Conservation (phyloP, 2,329 filamentous ascomycete genomes). For the Neoarthrinium moseri region DNA sequence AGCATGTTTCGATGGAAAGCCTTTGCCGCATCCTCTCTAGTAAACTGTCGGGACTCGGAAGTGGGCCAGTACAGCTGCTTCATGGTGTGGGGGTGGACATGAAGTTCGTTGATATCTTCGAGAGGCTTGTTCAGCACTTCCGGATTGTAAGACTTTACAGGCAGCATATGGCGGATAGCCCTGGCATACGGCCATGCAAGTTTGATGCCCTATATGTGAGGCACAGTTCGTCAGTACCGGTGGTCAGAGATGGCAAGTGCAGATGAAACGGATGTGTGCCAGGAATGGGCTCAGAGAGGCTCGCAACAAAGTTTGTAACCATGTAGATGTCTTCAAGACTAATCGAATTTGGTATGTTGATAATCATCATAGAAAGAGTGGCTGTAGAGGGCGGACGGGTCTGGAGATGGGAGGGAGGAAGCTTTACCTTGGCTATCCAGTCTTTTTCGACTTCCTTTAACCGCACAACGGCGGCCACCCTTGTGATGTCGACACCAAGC, state of each 20-base stretch:
- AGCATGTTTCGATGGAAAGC: conserved; percentile 62
- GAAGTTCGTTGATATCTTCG: conserved; percentile 64
- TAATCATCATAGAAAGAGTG: conserved; percentile 50
- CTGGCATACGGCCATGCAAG: conserved; percentile 74
- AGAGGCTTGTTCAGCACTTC: conserved; percentile 47
- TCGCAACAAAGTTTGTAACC: conserved; percentile 80
- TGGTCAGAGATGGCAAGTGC: conserved; percentile 13
- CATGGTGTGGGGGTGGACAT: conserved; percentile 59
- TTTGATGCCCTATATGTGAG: conserved; percentile 62
- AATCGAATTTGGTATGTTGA: conserved; percentile 84
- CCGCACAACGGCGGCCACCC: conserved; percentile 81
- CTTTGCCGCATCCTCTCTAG: conserved; percentile 63
- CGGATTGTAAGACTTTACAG: conserved; percentile 59
- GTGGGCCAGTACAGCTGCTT: conserved; percentile 66
- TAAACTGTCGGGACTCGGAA: conserved; percentile 62
- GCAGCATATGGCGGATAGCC: conserved; percentile 79
- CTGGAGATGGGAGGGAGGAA: conserved; percentile 9
- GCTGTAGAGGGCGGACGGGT: conserved; percentile 8
- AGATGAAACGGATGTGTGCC: neutral
- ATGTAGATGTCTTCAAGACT: conserved; percentile 98
- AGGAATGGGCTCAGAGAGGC: conserved; percentile 62
- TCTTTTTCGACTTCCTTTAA: conserved; percentile 83
- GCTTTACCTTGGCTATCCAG: conserved; percentile 72
- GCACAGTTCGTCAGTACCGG: conserved; percentile 19
- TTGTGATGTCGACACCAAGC: conserved; percentile 75